A percentile compares a stretch with the other conserved stretches of the same genome.
These are phyloP conservation scores for Phytophthora rubi DNA, from an alignment of 352 stramenopile genomes.

Conservation along the genomic window DNA sequence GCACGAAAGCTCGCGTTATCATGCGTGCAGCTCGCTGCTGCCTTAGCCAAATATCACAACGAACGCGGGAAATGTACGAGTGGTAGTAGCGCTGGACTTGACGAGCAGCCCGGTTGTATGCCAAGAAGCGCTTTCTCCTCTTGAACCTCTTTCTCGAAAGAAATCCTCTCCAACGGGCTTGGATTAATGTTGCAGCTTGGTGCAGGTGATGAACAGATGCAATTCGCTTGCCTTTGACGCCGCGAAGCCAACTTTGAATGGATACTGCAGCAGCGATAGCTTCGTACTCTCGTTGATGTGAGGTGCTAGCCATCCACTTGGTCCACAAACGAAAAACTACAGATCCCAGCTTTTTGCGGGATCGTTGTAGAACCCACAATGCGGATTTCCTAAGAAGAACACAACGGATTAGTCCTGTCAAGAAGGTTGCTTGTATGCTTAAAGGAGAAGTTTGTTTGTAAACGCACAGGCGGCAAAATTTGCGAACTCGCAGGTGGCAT, in stretches of 20 bases:
- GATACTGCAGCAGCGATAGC: conserved; percentile 46
- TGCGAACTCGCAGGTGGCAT: conserved; percentile 33
- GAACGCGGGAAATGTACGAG: conserved; percentile 41
- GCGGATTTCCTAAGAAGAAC: conserved; percentile 50
- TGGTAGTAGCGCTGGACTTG: conserved; percentile 54
- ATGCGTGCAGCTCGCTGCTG: conserved; percentile 43
- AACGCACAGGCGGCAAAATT: conserved; percentile 61
- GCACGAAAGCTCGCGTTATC: conserved; percentile 45
- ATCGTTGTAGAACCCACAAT: conserved; percentile 42
- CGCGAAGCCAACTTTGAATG: conserved; percentile 64
- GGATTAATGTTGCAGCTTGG: conserved; percentile 40
- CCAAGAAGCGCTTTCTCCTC: conserved; percentile 40
- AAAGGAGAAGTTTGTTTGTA: neutral
- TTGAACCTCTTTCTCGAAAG: conserved; percentile 50
- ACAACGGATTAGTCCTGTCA: conserved; percentile 1
- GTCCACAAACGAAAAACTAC: conserved; percentile 41
- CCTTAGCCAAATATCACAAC: conserved; percentile 33
- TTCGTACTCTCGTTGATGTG: conserved; percentile 46
- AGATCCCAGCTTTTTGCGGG: conserved; percentile 35
- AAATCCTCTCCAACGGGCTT: conserved; percentile 60
- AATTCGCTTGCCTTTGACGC: conserved; percentile 33
- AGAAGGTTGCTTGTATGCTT: no score
- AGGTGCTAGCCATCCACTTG: conserved; percentile 31
- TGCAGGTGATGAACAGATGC: conserved; percentile 36
- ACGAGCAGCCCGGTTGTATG: conserved; percentile 41